These are phyloP conservation scores for Termitomyces sp. DNA, from an alignment of 1,284 basidiomycete species.

Conservation along the genomic window DNA sequence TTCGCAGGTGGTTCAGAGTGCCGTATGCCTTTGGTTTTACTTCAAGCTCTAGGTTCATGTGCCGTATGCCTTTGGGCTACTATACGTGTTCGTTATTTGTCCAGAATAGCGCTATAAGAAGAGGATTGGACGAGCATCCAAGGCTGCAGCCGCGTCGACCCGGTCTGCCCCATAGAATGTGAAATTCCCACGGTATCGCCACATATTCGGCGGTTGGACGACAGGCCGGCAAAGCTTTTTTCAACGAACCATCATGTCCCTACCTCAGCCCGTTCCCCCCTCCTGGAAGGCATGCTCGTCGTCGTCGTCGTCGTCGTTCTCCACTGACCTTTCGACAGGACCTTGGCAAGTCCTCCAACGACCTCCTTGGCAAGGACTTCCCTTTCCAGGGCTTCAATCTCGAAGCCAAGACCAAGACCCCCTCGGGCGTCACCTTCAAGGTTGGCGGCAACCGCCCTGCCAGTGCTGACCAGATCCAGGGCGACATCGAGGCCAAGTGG, in stretches of 20 bases:
- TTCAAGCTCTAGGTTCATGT: no score
- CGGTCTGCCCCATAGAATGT: conserved; percentile 16
- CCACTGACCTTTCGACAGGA: conserved; percentile 46
- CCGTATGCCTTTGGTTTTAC: no score
- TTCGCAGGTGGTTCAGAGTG: no score
- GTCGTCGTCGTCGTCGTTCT: conserved; percentile 19
- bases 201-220: conserved; percentile 16
- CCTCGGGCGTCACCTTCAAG: conserved; percentile 86
- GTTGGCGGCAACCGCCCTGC: conserved; percentile 76
- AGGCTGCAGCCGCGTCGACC: neutral
- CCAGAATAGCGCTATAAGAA: no score
- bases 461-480: conserved; percentile 68
- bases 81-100: no score
- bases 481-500: conserved; percentile 92
- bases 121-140: no score
- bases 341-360: conserved; percentile 95
- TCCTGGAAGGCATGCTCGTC: conserved; percentile 74
- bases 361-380: conserved; percentile 94
- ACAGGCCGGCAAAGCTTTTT: conserved; percentile 12
- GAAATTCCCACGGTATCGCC: conserved; percentile 17
- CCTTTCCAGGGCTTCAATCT: conserved; percentile 75
- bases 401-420: conserved; percentile 95
- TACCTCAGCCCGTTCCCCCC: conserved; percentile 86
- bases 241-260: conserved; percentile 53
- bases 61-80: no score